phyloP scores from a whole-genome alignment of 192 early-diverging fungal genomes.

The Umbelopsis isabellina region DNA sequence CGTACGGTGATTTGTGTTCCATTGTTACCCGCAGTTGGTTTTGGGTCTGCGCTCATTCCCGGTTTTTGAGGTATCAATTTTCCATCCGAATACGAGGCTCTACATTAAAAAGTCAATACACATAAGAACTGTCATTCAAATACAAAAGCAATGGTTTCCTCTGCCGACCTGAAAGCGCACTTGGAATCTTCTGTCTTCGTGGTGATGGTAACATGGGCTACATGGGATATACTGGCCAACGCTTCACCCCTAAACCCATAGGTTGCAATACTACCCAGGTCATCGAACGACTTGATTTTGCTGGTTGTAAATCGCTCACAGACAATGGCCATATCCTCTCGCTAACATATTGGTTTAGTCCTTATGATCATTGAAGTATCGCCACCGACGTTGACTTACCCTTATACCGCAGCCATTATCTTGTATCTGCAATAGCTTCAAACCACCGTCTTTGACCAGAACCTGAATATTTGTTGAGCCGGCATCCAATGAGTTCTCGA shows the following conservation, averaged over 20 bases:
- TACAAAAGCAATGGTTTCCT: background rate
- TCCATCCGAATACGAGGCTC: slow-evolving; percentile 87
- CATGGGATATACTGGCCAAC: slow-evolving; percentile 93
- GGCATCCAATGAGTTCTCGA: slow-evolving; percentile 97
- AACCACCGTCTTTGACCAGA: slow-evolving; percentile 84
- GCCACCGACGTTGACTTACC: slow-evolving; percentile 32
- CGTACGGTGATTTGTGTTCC: slow-evolving; percentile 90
- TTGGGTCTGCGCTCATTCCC: slow-evolving; percentile 77
- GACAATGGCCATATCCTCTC: slow-evolving; percentile 87
- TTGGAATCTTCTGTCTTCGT: slow-evolving; percentile 76
- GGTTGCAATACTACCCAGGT: slow-evolving; percentile 82
- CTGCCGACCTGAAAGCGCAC: slow-evolving; percentile 68
- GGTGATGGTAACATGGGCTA: slow-evolving; percentile 89
- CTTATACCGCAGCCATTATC: slow-evolving; percentile 95
- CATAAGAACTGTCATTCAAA: background rate
- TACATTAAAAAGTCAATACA: slow-evolving; percentile 25
- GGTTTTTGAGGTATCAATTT: slow-evolving; percentile 76
- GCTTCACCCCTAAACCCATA: slow-evolving; percentile 98
- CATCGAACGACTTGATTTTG: slow-evolving; percentile 86
- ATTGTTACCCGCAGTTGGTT: slow-evolving; percentile 93
- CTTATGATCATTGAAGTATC: background rate
- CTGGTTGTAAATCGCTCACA: slow-evolving; percentile 97
- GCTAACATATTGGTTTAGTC: slow-evolving; percentile 35
- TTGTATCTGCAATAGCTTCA: slow-evolving; percentile 93
- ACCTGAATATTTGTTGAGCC: slow-evolving; percentile 86